Base-by-base conservation (phyloP, 2,329 filamentous ascomycete genomes). In the Pseudocercospora cruenta region DNA sequence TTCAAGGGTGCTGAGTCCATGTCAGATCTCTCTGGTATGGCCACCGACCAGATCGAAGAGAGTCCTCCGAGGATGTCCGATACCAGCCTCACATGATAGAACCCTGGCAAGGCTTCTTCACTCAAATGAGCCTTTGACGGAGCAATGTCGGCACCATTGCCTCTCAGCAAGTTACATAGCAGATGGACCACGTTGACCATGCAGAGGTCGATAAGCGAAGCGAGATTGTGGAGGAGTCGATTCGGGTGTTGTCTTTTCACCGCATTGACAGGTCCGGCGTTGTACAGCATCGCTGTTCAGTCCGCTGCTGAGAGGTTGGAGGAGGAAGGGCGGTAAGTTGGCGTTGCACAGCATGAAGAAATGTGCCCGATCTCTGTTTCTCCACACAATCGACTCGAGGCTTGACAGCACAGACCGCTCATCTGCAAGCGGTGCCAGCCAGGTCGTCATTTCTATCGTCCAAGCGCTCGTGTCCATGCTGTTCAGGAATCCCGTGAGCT, bases 381-480 rank as follows among this genome's bases (percentile, higher is more conserved):
- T 28, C 33, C 26, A 31, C 26, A 12, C 10, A 54, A 24, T 55
- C 6, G 51, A 16, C 21, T 26, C 51, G 55, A 58, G 55, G 55
- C 55, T 21, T 39, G 26, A 43, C 55, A 58, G 55, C 55, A 58
- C 55, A 58, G 55, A 58, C 55, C 55, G 55, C 55, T 58, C 55
- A 36, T 55, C 26, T 31, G 22, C 22, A 55, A n/a, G 2, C n/a
- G 26, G 16, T 33, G 31, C 53, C 53, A 57, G 31, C 14, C 28
- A 57, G n/a, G 16, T 58, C 31, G 54, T 24, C 54, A 31, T 39
- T 39, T 5, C 33, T 33, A 39, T 36, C 31, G 10, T 22, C 55
- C 31, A 21, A n/a, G 24, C 26, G 16, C 24, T 55, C 51, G 51
- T 31, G 47, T 51, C 47, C 8, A 51, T 21, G 19, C 21, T 24